Base-by-base conservation (phyloP, 106 monocot genomes). In the Platanthera zijinensis region DNA sequence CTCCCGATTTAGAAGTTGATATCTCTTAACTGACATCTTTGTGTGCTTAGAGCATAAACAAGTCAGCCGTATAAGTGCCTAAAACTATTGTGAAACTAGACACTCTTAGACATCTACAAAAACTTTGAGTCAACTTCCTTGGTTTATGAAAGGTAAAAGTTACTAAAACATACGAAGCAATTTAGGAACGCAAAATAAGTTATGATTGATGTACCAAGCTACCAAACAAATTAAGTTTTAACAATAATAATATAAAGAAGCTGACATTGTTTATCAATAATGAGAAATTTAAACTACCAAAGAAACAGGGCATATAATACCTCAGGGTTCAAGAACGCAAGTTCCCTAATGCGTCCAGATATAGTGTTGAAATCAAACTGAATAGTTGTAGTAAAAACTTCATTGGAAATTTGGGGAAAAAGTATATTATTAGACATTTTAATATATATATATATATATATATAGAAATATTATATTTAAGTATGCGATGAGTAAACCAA, bases 311-410 rank as follows among this genome's bases (percentile, higher is more conserved):
- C 13, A 72, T 51, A 19, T 5, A 72, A n/a, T 87, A 97, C 97
- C 89, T 91, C 82, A 21, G 97, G 97, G 77, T 97, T 97, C 56
- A 97, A 81, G 76, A 97, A 97, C 64, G 97, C 97, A 68, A 97
- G 89, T 68, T 97, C 97, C 84, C 97, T 87, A 39, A 97, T 89
- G 48, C 97, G 93, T 48, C 97, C 83, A 78, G 97, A 77, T 56
- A 97, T 89, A 52, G 94, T 97, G 84, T 88, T 88, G 74, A 88
- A 90, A 71, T 97, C 97, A 57, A 94, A 94, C 8, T 80, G 15
- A 73, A 92, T 90, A 18, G 91, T 78, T 52, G 97, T 91, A 57
- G 97, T 97, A 77, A 97, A 97, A 32, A 97, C 97, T 97, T 73
- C 81, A 85, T 68, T 50, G 32, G 56, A 47, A 59, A 78, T 12